Conservation (phyloP, 768 basidiomycete genomes). For the Termitomyces sp. region DNA sequence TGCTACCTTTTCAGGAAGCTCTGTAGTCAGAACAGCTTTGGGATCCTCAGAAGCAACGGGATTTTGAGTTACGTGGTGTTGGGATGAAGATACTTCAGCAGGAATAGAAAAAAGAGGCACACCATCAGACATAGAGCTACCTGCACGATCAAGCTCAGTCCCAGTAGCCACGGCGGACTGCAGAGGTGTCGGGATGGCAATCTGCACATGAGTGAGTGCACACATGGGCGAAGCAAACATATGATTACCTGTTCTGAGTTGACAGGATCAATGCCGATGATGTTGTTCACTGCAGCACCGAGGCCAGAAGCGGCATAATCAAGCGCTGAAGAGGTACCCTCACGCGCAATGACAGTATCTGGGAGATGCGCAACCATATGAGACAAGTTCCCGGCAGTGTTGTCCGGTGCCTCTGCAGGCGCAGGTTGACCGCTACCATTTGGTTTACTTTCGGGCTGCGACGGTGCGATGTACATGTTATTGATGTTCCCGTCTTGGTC, state of each 20-base stretch:
- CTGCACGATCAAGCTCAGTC: slow-evolving; percentile 12
- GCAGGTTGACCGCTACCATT: slow-evolving; percentile 13
- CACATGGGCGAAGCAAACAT: background rate
- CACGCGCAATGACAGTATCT: slow-evolving; percentile 30
- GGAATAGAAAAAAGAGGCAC: slow-evolving; percentile 1
- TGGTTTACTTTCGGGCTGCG: background rate
- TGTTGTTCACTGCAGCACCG: slow-evolving; percentile 28
- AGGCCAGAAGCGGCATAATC: slow-evolving; percentile 35
- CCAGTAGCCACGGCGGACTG: slow-evolving; percentile 15
- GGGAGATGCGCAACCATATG: slow-evolving; percentile 31
- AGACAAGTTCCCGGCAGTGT: slow-evolving; percentile 17
- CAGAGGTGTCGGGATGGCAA: slow-evolving; percentile 26
- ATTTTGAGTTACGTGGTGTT: background rate
- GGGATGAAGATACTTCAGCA: background rate
- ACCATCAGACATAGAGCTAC: slow-evolving; percentile 12
- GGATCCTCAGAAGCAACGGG: background rate
- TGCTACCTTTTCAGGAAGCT: background rate
- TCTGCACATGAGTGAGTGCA: slow-evolving; percentile 13
- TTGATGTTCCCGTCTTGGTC: slow-evolving; percentile 67
- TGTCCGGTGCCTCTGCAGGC: slow-evolving; percentile 4
- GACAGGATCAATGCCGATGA: slow-evolving; percentile 31
- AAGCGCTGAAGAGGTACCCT: slow-evolving; percentile 32
- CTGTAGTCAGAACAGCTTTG: slow-evolving; percentile 2
- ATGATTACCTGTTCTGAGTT: slow-evolving; percentile 13
- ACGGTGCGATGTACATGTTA: slow-evolving; percentile 57